Percentiles rank a stretch among this genome's conserved stretches.
phyloP scores from a whole-genome alignment of 495 filamentous ascomycete genomes.

The Penicillium desertorum region DNA sequence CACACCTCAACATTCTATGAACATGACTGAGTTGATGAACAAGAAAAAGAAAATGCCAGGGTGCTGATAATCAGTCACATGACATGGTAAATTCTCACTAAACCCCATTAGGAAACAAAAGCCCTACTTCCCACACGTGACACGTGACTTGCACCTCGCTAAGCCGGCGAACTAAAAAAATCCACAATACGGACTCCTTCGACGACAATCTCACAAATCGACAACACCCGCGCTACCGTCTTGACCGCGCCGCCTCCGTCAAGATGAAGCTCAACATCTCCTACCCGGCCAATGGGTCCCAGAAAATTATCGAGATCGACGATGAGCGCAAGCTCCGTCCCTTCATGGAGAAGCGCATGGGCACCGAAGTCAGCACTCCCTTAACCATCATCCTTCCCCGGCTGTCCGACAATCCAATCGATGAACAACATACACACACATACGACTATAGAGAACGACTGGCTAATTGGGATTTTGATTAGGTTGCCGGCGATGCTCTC shows the following conservation, averaged over 20 bases:
- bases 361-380: conserved; percentile 74
- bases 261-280: conserved; percentile 96
- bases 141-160: conserved; percentile 32
- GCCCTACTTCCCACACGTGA: conserved; percentile 15
- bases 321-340: conserved; percentile 91
- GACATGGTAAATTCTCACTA: neutral
- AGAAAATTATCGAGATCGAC: conserved; percentile 98
- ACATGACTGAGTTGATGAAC: neutral
- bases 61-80: neutral
- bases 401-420: conserved; percentile 10
- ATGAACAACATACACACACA: conserved; percentile 13
- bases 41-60: conserved; percentile 4
- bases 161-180: conserved; percentile 34
- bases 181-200: conserved; percentile 36
- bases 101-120: conserved; percentile 1
- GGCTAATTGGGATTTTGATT: conserved; percentile 42
- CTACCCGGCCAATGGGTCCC: conserved; percentile 96
- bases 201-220: conserved; percentile 46
- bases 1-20: neutral
- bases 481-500: conserved; percentile 76
- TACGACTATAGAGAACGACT: conserved; percentile 26
- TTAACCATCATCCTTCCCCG: conserved; percentile 14
- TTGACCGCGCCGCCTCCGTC: conserved; percentile 53
- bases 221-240: conserved; percentile 53
- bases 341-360: conserved; percentile 95